Evolutionary conservation across 148 eudicot genomes (phyloP).

Genomic region (Rhododendron henanense): DNA sequence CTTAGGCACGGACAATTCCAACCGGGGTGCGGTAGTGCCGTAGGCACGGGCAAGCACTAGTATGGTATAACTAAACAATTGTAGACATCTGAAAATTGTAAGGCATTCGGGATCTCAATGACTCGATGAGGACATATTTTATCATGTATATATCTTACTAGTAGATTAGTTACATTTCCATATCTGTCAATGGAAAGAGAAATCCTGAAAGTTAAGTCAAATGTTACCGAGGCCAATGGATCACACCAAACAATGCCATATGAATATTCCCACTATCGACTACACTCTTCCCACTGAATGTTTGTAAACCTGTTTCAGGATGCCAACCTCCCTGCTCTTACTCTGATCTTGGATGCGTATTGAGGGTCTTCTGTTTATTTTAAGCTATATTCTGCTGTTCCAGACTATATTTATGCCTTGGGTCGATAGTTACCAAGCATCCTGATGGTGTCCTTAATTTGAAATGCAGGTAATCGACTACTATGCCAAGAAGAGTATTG

Average conservation of each 20-base stretch:
- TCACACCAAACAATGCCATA: background rate
- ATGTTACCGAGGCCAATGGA: background rate
- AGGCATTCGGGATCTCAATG: background rate
- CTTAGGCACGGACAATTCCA: too few relatives aligned
- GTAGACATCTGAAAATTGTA: background rate
- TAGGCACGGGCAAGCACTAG: too few relatives aligned
- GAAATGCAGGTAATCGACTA: conserved; percentile 55
- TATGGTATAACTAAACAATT: background rate
- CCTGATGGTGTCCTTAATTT: background rate
- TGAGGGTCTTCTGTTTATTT: background rate
- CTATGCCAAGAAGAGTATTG: conserved; percentile 57
- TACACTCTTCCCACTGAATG: background rate
- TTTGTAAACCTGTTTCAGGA: background rate
- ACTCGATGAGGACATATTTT: background rate
- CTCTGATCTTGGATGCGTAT: background rate
- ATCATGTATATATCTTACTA: background rate
- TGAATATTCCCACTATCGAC: background rate
- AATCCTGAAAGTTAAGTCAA: background rate
- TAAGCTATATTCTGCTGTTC: background rate
- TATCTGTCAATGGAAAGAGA: background rate
- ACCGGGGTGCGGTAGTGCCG: too few relatives aligned
- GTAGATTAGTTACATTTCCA: background rate
- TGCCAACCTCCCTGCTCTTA: background rate
- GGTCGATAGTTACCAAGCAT: background rate
- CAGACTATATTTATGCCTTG: background rate